Conservation (phyloP, 345 rosid species). For the Excoecaria cochinchinensis region DNA sequence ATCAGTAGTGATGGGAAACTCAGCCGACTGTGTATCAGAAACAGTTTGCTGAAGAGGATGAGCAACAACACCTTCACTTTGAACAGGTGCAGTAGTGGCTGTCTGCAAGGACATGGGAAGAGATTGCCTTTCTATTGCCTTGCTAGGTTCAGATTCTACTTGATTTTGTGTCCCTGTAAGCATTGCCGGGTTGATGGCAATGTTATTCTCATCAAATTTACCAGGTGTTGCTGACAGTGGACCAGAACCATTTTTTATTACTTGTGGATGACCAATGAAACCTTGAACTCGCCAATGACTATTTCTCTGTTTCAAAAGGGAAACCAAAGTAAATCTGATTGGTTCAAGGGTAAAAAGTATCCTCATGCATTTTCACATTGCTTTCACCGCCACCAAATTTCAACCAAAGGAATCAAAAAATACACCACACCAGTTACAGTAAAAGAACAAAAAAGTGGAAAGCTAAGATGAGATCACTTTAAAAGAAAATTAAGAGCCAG, state of each 20-base stretch:
- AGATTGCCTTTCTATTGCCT: constrained; percentile 46
- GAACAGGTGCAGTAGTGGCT: constrained; percentile 26
- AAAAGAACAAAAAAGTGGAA: background rate
- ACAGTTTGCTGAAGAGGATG: constrained; percentile 48
- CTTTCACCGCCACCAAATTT: constrained; percentile 2
- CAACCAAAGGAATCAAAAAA: background rate
- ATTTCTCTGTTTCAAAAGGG: constrained; percentile 64
- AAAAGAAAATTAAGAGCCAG: background rate
- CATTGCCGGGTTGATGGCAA: constrained; percentile 32
- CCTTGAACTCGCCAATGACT: constrained; percentile 89
- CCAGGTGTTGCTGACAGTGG: constrained; percentile 53
- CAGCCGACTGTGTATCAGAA: constrained; percentile 57
- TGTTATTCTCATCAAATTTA: constrained; percentile 68
- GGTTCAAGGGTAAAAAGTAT: background rate
- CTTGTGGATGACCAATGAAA: constrained; percentile 57
- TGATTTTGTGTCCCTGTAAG: constrained; percentile 47
- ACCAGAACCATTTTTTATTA: constrained; percentile 69
- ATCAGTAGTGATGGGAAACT: constrained; percentile 44
- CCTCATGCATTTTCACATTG: background rate
- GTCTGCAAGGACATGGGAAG: constrained; percentile 35
- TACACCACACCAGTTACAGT: background rate
- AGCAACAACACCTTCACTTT: constrained; percentile 33
- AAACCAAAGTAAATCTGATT: constrained; percentile 8
- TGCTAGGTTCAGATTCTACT: constrained; percentile 52
- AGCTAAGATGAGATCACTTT: background rate